Conservation (phyloP, 768 basidiomycete genomes). For the Lactarius pseudohatsudake region DNA sequence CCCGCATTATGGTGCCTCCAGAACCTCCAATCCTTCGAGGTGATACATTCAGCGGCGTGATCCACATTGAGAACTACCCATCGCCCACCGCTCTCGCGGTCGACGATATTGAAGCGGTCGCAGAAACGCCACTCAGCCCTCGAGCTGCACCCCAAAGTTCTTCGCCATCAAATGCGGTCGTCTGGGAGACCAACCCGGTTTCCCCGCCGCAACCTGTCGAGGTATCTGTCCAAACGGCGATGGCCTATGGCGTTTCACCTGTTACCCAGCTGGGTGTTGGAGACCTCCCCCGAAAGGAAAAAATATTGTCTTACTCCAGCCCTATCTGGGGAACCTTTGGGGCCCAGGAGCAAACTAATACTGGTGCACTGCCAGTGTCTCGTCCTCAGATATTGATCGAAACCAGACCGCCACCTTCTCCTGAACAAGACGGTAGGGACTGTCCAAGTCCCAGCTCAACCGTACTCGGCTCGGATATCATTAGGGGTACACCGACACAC, state of each 20-base stretch:
- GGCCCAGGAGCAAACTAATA: neutral
- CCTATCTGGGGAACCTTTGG: conserved; percentile 22
- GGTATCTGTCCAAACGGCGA: neutral
- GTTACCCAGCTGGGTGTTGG: neutral
- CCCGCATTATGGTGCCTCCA: neutral
- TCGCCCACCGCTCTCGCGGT: neutral
- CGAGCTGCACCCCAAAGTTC: neutral
- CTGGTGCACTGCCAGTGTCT: neutral
- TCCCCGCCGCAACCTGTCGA: neutral
- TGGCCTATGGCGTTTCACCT: neutral
- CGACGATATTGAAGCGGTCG: conserved; percentile 8
- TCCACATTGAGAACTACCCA: neutral
- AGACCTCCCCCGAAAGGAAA: conserved; percentile 3
- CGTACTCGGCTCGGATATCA: conserved; percentile 36
- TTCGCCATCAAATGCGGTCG: neutral
- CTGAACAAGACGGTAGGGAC: conserved; percentile 5
- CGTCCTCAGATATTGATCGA: neutral
- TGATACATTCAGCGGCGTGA: neutral
- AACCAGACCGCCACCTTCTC: neutral
- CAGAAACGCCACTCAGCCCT: neutral
- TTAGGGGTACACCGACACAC: conserved; percentile 23
- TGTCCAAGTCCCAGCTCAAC: conserved; percentile 19
- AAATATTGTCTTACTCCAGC: conserved; percentile 22
- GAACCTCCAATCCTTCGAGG: neutral
- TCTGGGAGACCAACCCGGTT: neutral